Evolutionary conservation across 352 stramenopile species (phyloP).

Genomic region (Pythium sp.): DNA sequence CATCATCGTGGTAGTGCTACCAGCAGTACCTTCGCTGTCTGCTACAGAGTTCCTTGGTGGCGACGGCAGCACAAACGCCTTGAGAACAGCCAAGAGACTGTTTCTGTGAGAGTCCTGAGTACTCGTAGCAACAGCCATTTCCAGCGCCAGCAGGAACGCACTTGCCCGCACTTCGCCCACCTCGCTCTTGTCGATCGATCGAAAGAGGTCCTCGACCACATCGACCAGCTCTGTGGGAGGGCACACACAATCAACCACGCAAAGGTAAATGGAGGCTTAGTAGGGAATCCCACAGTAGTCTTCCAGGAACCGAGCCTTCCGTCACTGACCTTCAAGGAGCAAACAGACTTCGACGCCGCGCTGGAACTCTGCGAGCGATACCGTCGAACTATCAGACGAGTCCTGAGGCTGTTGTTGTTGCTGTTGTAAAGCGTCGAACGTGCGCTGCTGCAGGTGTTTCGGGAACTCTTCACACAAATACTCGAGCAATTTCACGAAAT

Average conservation of each 20-base stretch:
- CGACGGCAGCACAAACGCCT: conserved; percentile 1
- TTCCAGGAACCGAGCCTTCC: background rate
- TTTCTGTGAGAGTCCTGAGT: background rate
- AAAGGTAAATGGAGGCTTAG: background rate
- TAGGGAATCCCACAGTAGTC: background rate
- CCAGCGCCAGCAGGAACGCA: conserved; percentile 7
- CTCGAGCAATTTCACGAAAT: conserved; percentile 12
- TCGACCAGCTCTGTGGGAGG: conserved; percentile 8
- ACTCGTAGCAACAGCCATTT: background rate
- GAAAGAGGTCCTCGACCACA: conserved; percentile 13
- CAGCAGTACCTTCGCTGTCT: background rate
- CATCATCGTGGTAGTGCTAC: background rate
- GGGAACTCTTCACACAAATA: conserved; percentile 16
- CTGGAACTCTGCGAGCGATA: conserved; percentile 14
- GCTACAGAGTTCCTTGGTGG: too few species aligned
- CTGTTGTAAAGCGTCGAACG: conserved; percentile 1
- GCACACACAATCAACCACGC: background rate
- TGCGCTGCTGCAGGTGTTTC: conserved; percentile 6
- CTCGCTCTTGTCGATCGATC: conserved; percentile 13
- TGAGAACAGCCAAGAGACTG: conserved; percentile 2
- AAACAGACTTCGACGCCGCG: conserved; percentile 15
- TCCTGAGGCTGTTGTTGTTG: background rate
- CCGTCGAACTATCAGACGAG: background rate
- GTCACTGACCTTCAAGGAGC: conserved; percentile 14
- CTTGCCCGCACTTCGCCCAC: conserved; percentile 11